Base-by-base conservation (phyloP, 495 filamentous ascomycete species). In the Xanthoparmelia taractica region DNA sequence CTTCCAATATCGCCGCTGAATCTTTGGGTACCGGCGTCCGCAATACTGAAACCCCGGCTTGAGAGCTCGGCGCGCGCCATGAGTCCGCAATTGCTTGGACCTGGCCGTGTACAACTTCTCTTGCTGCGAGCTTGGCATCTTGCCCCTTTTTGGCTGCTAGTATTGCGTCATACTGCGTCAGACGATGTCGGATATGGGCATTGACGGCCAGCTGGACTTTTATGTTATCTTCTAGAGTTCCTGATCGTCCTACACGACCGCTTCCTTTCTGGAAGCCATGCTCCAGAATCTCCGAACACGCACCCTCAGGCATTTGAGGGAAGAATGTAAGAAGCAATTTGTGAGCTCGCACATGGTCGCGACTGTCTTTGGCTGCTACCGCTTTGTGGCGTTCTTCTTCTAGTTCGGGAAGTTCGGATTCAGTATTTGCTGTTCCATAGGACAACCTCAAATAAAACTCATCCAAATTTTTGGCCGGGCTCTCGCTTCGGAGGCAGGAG, bases 131-230 rank as follows among this genome's bases (percentile, higher is more conserved):
- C 50, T 56, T 61, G 43, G 27, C 40, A 45, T 64, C 77, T 82
- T 41, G 31, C 7, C 5, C 13, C 41, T 50, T 20, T 6, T 33
- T 27, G 20, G 54, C 40, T 15, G 37, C 54, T 20, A 95, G 76
- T 45, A 93, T 76, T 64, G 80, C 74, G 72, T 96, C 91, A 72
- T 96, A 96, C 61, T 87, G 78, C 20, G 91, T 96, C 70, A 93
- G 88, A 40, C 74, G 77, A 71, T 96, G 91, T 43, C 91, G 83
- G 66, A 95, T 89, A 72, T 93, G 89, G 56, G 91, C 90, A 68
- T 87, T 80, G 17, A 90, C 88, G 5, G 91, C 91, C 54, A 96
- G 80, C 66, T 47, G 38, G 31, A 61, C 38, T 10, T 59, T 38
- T 18, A 45, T 6, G 23, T 57, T 31, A 38, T 47, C 41, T 15